phyloP scores from a whole-genome alignment of 208 protist species.

The Trypanosoma boissoni region DNA sequence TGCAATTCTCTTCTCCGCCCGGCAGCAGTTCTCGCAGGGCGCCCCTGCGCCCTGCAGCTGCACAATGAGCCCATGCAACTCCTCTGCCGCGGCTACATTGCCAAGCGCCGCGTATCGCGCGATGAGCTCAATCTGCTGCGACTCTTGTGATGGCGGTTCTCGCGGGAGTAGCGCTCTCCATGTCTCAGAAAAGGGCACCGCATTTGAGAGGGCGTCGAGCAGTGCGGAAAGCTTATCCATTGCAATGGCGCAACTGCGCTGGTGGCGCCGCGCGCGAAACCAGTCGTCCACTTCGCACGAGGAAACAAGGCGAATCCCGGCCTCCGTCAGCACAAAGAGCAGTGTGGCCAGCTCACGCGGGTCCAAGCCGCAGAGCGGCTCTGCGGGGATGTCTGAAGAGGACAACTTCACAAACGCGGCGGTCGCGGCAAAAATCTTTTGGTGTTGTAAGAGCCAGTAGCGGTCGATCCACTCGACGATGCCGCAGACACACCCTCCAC shows the following conservation, averaged over 20 bases:
- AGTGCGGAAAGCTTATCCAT: slow-evolving; percentile 37
- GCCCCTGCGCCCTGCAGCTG: slow-evolving; percentile 20
- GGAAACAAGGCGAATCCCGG: slow-evolving; percentile 32
- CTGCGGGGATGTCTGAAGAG: slow-evolving; percentile 13
- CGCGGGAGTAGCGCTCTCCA: slow-evolving; percentile 26
- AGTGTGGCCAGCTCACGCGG: slow-evolving; percentile 33
- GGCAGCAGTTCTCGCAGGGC: slow-evolving; percentile 16
- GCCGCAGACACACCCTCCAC: neutral
- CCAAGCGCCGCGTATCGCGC: slow-evolving; percentile 21
- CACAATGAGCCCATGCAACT: slow-evolving; percentile 27
- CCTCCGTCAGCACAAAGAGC: slow-evolving; percentile 34
- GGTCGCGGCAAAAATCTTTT: slow-evolving; percentile 31
- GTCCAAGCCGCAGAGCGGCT: slow-evolving; percentile 15
- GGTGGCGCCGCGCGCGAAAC: slow-evolving; percentile 19
- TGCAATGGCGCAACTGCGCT: slow-evolving; percentile 21
- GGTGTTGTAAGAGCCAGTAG: slow-evolving; percentile 59
- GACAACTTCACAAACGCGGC: slow-evolving; percentile 34
- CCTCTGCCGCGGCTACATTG: slow-evolving; percentile 19
- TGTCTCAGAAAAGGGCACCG: slow-evolving; percentile 42
- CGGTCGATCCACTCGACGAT: slow-evolving; percentile 40
- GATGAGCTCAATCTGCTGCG: slow-evolving; percentile 11
- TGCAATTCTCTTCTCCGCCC: slow-evolving; percentile 4
- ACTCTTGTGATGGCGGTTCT: neutral
- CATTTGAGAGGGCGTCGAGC: slow-evolving; percentile 47
- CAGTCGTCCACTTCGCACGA: slow-evolving; percentile 35